Evolutionary conservation across 139 green algal species (phyloP).

Genomic region (Mesotaenium endlicherianum): DNA sequence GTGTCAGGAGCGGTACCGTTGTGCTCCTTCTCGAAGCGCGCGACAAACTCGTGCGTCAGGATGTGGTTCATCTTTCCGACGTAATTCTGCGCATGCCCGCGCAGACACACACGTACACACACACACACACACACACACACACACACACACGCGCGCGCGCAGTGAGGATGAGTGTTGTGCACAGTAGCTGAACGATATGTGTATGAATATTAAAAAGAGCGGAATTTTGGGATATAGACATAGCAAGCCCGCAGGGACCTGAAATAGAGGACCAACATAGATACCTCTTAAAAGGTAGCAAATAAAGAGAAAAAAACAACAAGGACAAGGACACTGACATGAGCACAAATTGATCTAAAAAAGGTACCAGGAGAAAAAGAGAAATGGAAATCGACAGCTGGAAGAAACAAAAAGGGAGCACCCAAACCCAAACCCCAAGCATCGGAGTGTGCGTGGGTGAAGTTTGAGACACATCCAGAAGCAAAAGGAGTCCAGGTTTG

Average conservation of each 20-base stretch:
- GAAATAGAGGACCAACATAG: too few relatives aligned
- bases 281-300: not conserved
- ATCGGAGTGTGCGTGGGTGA: too few relatives aligned
- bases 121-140: not conserved
- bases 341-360: not conserved
- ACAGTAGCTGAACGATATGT: too few relatives aligned
- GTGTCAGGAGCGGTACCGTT: too few relatives aligned
- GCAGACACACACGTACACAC: too few relatives aligned
- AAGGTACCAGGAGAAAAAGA: not conserved
- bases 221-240: too few relatives aligned
- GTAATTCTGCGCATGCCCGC: constrained; percentile 41
- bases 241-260: too few relatives aligned
- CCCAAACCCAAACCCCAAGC: not conserved
- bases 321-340: not conserved
- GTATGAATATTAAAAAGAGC: too few relatives aligned
- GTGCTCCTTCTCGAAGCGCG: constrained; percentile 44
- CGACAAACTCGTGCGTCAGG: constrained; percentile 41
- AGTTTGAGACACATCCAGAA: too few relatives aligned
- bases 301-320: not conserved
- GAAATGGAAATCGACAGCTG: not conserved
- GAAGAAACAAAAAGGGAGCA: not conserved
- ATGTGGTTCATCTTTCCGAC: constrained; percentile 26
- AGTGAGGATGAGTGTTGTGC: not conserved
- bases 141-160: not conserved
- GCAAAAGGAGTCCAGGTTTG: too few relatives aligned